These are phyloP conservation scores for Aciculoconidium aculeatum DNA, from an alignment of 805 yeast species.

Conservation along the genomic window DNA sequence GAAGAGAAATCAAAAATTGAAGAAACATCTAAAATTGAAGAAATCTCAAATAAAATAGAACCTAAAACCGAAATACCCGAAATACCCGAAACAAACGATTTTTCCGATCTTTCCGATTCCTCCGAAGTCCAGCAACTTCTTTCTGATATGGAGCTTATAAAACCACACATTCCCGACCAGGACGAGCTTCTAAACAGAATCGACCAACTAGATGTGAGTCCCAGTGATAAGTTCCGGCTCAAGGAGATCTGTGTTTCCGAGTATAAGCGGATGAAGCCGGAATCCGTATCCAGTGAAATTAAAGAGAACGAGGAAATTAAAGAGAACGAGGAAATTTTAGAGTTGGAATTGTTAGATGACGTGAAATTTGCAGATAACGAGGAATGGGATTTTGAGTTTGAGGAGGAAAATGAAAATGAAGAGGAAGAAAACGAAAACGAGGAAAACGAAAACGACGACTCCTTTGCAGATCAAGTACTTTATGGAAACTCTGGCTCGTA, in stretches of 20 bases:
- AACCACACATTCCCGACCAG: slow-evolving; percentile 9
- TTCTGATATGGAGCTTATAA: too few relatives aligned
- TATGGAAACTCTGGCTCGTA: slow-evolving; percentile 15
- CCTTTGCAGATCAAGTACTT: slow-evolving; percentile 25
- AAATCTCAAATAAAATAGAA: too few relatives aligned
- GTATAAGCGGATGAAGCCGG: slow-evolving; percentile 10
- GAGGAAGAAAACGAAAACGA: slow-evolving; percentile 12
- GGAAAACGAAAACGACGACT: slow-evolving; percentile 22
- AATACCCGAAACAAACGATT: too few relatives aligned
- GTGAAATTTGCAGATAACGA: slow-evolving; percentile 23
- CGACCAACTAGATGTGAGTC: slow-evolving; percentile 19
- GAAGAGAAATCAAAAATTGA: too few relatives aligned
- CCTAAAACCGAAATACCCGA: too few relatives aligned
- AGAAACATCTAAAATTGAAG: slow-evolving; percentile 1
- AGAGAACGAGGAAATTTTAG: slow-evolving; percentile 34
- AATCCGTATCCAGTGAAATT: slow-evolving; percentile 5
- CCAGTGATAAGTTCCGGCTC: slow-evolving; percentile 24
- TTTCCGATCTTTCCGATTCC: too few relatives aligned
- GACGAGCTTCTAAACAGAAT: slow-evolving; percentile 19
- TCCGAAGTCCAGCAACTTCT: too few relatives aligned
- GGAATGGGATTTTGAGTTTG: slow-evolving; percentile 32
- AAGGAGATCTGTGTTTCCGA: slow-evolving; percentile 20
- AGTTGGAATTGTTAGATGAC: slow-evolving; percentile 44
- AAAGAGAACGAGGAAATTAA: slow-evolving; percentile 7
- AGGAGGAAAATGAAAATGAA: slow-evolving; percentile 32